Percentiles rank a stretch among this genome's conserved stretches.
Conservation (phyloP, 495 filamentous ascomycete species). For the Neurospora hispaniola region DNA sequence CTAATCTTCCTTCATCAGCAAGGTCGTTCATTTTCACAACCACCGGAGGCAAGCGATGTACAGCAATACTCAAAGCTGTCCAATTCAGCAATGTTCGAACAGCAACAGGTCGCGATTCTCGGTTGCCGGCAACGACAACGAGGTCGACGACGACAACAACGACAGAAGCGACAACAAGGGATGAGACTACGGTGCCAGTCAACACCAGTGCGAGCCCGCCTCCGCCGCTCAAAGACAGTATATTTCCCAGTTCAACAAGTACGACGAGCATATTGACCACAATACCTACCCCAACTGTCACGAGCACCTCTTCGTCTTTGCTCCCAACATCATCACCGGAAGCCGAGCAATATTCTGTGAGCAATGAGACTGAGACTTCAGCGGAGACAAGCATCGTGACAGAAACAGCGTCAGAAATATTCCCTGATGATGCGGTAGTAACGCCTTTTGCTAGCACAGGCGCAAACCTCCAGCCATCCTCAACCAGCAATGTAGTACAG, state of each 20-base stretch:
- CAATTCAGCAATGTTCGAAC: slow-evolving; percentile 7
- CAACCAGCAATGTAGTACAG: slow-evolving; percentile 8
- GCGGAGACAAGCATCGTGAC: neutral
- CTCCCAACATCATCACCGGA: neutral
- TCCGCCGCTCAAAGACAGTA: slow-evolving; percentile 3
- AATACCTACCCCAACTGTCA: slow-evolving; percentile 7
- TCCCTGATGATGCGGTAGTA: slow-evolving; percentile 6
- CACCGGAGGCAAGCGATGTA: slow-evolving; percentile 36
- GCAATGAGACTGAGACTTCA: neutral
- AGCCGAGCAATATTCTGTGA: neutral
- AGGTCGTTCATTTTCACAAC: slow-evolving; percentile 25
- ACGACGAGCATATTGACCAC: slow-evolving; percentile 23
- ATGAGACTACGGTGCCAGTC: slow-evolving; percentile 6
- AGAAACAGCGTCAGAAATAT: slow-evolving; percentile 10
- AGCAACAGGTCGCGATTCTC: slow-evolving; percentile 1
- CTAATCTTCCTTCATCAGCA: slow-evolving; percentile 28
- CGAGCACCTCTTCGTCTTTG: slow-evolving; percentile 7
- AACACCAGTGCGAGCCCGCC: slow-evolving; percentile 6
- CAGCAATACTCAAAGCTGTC: slow-evolving; percentile 31
- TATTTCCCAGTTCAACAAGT: slow-evolving; percentile 16
- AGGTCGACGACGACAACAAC: no score
- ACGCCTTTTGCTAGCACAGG: slow-evolving; percentile 15
- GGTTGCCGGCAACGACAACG: slow-evolving; percentile 3
- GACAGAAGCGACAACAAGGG: slow-evolving; percentile 1
- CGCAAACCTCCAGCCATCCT: slow-evolving; percentile 7